Evolutionary conservation across 805 yeast species (phyloP), one percentile per base, ranked within the genome.

Genomic region (Komagataella populi): DNA sequence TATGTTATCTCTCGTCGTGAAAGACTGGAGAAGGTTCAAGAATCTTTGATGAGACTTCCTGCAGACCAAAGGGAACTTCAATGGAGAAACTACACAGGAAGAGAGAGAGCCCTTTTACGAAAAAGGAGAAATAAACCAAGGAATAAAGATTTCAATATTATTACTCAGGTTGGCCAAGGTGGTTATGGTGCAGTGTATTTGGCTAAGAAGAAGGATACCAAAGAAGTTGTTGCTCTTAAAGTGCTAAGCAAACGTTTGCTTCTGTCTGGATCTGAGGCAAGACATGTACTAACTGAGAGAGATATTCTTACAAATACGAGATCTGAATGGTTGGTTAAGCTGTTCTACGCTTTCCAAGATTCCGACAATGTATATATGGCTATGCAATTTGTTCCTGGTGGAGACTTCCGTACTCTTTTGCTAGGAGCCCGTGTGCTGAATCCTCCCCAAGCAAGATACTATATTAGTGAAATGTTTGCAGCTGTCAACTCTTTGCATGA

Each of bases 311-410:
- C 98, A n/a, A 91, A 93, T 44, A 88, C 97, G 2, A 77, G 96
- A 64, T 81, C 91, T 49, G 96, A 89, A 54, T 93, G 99, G 99
- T 73, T 93, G 44, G 99, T 93, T 45, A 89, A 89, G 67, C 73
- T 93, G 49, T 74, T 88, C 53, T 93, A 93, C 64, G 96, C 98
- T 2, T 93, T 93, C 70, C 99, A 93, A 66, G 98, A 93, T 67
- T 67, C 83, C 0, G 90, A 86, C 55, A 86, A 85, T 61, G 86
- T 93, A 30, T 93, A 87, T 60, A 73, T 93, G 61, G 99, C 99
- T 2, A 93, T 93, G 99, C 99, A 93, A 65, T 93, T 87, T 66
- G 99, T 93, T n/a, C 97, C 99, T 6, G 99, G 99, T 53, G 99
- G 99, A 51, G 99, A 93, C 64, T 93, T 87, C 71, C 82, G 99